These are phyloP conservation scores for Acacia acuminata DNA, from an alignment of 306 rosid species.

Conservation along the genomic window DNA sequence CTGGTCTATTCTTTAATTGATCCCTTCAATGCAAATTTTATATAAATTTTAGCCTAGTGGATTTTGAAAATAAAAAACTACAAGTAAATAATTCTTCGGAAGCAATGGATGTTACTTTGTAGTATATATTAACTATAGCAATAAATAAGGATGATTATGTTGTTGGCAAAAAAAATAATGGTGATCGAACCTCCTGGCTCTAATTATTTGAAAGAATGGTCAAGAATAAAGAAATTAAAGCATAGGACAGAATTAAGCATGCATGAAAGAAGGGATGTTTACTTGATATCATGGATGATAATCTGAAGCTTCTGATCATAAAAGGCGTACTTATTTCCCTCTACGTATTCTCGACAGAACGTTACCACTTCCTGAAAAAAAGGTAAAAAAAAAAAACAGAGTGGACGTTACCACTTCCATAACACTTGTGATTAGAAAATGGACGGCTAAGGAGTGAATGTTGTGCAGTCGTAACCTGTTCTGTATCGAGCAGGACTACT, in stretches of 20 bases:
- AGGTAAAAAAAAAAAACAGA: no score
- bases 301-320: slow-evolving; percentile 70
- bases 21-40: slow-evolving; percentile 44
- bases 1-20: slow-evolving; percentile 60
- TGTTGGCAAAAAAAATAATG: not conserved
- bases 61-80: not conserved
- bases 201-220: not conserved
- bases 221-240: not conserved
- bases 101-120: not conserved
- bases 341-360: slow-evolving; percentile 68
- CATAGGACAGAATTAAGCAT: not conserved
- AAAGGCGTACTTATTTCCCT: slow-evolving; percentile 69
- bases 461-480: slow-evolving; percentile 49
- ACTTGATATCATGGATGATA: slow-evolving; percentile 86
- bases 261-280: slow-evolving; percentile 13
- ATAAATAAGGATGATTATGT: no score
- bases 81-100: not conserved
- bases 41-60: not conserved
- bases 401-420: not conserved
- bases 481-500: slow-evolving; percentile 63
- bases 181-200: not conserved
- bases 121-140: not conserved
- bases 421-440: not conserved
- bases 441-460: slow-evolving; percentile 1
- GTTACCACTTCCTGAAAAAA: slow-evolving; percentile 81